A percentile compares a stretch with the other conserved stretches of the same genome.
Conservation (phyloP, 148 eudicot genomes). For the Chenopodium berlandieri region DNA sequence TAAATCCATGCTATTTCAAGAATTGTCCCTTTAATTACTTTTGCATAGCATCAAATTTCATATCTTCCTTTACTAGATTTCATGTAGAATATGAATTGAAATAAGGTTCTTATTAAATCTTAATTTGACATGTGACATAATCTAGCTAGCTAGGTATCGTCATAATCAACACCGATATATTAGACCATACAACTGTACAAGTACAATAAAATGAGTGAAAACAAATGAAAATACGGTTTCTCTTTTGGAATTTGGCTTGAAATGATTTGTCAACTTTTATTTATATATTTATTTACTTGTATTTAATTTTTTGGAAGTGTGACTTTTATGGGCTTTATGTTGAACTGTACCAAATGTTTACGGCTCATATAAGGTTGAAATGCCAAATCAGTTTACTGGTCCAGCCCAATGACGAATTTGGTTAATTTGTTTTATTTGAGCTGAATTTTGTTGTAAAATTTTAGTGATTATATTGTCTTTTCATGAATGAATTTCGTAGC, state of each 20-base stretch:
- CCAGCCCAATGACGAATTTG: background rate
- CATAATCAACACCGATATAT: background rate
- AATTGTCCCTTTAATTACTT: background rate
- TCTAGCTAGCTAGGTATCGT: background rate
- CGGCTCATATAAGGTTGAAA: background rate
- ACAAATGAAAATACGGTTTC: background rate
- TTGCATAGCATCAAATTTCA: background rate
- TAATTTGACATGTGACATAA: constrained; percentile 1
- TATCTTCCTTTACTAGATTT: background rate
- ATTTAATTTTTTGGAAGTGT: background rate
- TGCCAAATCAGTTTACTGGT: background rate
- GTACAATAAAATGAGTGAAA: background rate
- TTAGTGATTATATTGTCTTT: background rate
- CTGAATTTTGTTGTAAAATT: background rate
- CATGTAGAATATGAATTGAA: background rate
- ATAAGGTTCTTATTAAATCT: background rate
- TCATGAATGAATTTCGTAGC: no score
- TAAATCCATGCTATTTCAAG: background rate
- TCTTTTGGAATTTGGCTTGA: background rate
- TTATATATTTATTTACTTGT: background rate
- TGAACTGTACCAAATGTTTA: background rate
- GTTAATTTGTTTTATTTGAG: background rate
- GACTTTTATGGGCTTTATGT: constrained; percentile 2
- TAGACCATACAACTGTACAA: background rate
- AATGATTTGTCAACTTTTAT: background rate